Percentiles rank a stretch among this genome's conserved stretches.
Conservation (phyloP, 805 yeast genomes). For the Candida morakotiae region DNA sequence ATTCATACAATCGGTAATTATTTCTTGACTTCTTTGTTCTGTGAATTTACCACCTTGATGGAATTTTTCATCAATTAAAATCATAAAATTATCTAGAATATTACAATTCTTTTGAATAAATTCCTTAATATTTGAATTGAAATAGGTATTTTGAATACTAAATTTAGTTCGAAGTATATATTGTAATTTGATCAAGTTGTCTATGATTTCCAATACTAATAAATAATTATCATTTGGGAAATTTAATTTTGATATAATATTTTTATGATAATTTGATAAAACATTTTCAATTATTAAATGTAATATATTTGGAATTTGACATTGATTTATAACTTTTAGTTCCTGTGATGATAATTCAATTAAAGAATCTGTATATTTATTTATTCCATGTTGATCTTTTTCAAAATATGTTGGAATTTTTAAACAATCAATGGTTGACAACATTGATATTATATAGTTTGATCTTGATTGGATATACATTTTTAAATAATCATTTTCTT, state of each 20-base stretch:
- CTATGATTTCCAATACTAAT: slow-evolving; percentile 42
- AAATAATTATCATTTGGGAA: slow-evolving; percentile 20
- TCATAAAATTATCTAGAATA: slow-evolving; percentile 55
- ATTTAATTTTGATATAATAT: slow-evolving; percentile 12
- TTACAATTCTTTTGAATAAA: slow-evolving; percentile 21
- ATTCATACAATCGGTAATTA: slow-evolving; percentile 69
- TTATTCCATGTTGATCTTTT: slow-evolving; percentile 58
- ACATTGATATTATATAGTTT: slow-evolving; percentile 36
- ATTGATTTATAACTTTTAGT: slow-evolving; percentile 39
- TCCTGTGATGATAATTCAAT: slow-evolving; percentile 49
- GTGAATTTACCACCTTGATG: slow-evolving; percentile 15
- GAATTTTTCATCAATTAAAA: slow-evolving; percentile 48
- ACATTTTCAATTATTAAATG: background rate
- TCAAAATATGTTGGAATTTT: slow-evolving; percentile 45
- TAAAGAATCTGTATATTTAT: slow-evolving; percentile 49
- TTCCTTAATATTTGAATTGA: slow-evolving; percentile 12
- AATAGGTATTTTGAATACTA: slow-evolving; percentile 3
- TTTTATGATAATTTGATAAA: background rate
- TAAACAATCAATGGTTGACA: slow-evolving; percentile 32
- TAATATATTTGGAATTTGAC: slow-evolving; percentile 7
- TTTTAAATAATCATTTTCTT: slow-evolving; percentile 14
- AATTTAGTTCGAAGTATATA: slow-evolving; percentile 7
- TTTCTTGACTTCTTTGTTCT: slow-evolving; percentile 69
- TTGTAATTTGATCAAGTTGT: slow-evolving; percentile 27
- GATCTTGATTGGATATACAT: slow-evolving; percentile 20